Base-by-base conservation (phyloP, 2,329 filamentous ascomycete genomes). In the Diaporthe sp. region DNA sequence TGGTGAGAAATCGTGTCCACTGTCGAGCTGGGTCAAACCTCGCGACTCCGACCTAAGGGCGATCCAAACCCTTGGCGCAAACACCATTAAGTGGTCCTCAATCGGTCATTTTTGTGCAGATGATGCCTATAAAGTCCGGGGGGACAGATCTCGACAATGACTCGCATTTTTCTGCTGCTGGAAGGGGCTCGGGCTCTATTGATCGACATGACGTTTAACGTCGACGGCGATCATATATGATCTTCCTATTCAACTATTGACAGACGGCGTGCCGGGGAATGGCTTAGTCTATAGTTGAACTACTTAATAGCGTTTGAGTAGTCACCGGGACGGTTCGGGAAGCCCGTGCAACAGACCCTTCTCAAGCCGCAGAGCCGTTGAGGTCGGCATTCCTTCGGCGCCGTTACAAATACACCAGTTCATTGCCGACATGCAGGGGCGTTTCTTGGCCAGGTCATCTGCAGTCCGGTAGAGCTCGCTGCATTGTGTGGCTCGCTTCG, bases 391-490 rank as follows among this genome's bases (percentile, higher is more conserved):
- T 67, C 45, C 64, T 67, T 38, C 64, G 47, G 45, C 33, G 64
- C 64, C 64, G 45, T 67, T 38, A 19, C 30, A 52, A 25, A 50
- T 52, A 38, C 45, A 28, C 2, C 10, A 33, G 2, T 25, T 10
- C 45, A 38, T 52, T 67, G 45, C 64, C 64, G 64, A 52, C 64
- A 67, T 67, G 64, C 64, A 67, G 64, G 45, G 64, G 64, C 64
- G 45, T 52, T 67, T 38, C 33, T 54, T 52, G 64, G 64, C 15
- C 64, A 67, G 64, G 45, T 38, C 30, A 40, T 52, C 33, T 52
- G 64, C 45, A 67, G 30, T 15, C 45, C 22, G 30, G 45, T 35
- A 67, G 45, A 52, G 64, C 30, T 67, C 22, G 33, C 64, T 52
- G 30, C 25, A 12, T 67, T 67, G 45, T 67, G 30, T 67, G 64